Evolutionary conservation across 176 grass and related monocot species (phyloP).

Genomic region (Oryza meridionalis): DNA sequence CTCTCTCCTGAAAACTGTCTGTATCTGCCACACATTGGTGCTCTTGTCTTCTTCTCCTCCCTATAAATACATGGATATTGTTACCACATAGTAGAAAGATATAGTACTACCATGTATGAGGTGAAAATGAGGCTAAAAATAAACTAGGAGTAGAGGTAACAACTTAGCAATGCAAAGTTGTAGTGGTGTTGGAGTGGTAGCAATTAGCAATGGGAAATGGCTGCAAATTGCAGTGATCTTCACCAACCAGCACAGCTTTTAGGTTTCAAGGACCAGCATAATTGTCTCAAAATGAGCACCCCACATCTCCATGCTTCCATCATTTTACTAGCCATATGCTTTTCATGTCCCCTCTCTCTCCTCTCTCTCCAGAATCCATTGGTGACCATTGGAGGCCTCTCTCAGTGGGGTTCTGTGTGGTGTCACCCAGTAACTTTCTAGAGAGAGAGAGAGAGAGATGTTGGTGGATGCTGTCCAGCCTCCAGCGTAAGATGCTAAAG

Average conservation of each 20-base stretch:
- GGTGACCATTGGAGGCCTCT: slow-evolving; percentile 7
- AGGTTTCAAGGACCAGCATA: slow-evolving; percentile 29
- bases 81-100: not conserved
- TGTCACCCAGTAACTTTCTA: slow-evolving; percentile 35
- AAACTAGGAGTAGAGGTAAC: not conserved
- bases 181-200: not conserved
- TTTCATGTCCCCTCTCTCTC: slow-evolving; percentile 15
- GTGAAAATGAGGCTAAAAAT: slow-evolving; percentile 13
- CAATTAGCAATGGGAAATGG: not conserved
- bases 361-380: slow-evolving; percentile 11
- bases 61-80: slow-evolving; percentile 24
- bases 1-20: slow-evolving; percentile 29
- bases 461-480: not conserved
- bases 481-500: not conserved
- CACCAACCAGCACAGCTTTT: slow-evolving; percentile 12
- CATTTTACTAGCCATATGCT: slow-evolving; percentile 24
- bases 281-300: slow-evolving; percentile 50
- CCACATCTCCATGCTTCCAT: slow-evolving; percentile 35
- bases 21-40: slow-evolving; percentile 14
- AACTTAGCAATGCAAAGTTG: not conserved
- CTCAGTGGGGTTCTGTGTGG: slow-evolving; percentile 38
- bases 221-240: not conserved
- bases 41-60: slow-evolving; percentile 39
- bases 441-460: not conserved
- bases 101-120: not conserved